Evolutionary conservation across 192 early-diverging fungal species (phyloP), one percentile per base, ranked within the genome.

Genomic region (Entomortierella chlamydospora): DNA sequence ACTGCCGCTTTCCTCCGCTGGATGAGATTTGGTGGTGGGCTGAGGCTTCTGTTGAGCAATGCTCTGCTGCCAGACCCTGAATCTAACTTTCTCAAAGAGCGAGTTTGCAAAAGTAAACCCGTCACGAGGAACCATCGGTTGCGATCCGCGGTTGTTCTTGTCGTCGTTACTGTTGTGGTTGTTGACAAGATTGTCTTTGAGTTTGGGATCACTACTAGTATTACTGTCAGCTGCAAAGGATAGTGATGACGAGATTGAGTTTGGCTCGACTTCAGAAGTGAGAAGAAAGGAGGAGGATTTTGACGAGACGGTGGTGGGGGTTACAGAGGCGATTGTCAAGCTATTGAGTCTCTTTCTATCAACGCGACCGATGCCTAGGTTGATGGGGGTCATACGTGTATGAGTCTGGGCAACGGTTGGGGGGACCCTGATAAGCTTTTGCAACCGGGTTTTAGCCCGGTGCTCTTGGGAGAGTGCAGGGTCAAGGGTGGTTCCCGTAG

Each of bases 1-100:
- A 51, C 33, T 42, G 53, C 59, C 7, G n/a, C 37, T 67, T 20
- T 51, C 57, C 34, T 50, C 43, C 12, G 61, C 47, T 22, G 29
- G 26, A n/a, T 31, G 33, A 25, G 20, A 2, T 4, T 73, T 64
- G 30, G 47, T 26, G 49, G 50, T 20, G 28, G 53, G 34, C 57
- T 60, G 50, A 57, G 8, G 57, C 30, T 73, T 63, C 2, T 59
- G 56, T 53, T 60, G 52, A 33, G 23, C 26, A 29, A 7, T 53
- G 23, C 34, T 62, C 25, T 68, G 29, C 20, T 64, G 53, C 25
- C 62, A 11, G n/a, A 58, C 67, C 25, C 56, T 60, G 20, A 59
- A 60, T 52, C 69, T 78, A 49, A 78, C 66, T 45, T 70, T 78
- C 33, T 61, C 67, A 45, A 69, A 57, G 45, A 78, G 55, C 34